Evolutionary conservation across 371 early-diverging fungal species (phyloP).

Genomic region (Lichtheimia ramosa): DNA sequence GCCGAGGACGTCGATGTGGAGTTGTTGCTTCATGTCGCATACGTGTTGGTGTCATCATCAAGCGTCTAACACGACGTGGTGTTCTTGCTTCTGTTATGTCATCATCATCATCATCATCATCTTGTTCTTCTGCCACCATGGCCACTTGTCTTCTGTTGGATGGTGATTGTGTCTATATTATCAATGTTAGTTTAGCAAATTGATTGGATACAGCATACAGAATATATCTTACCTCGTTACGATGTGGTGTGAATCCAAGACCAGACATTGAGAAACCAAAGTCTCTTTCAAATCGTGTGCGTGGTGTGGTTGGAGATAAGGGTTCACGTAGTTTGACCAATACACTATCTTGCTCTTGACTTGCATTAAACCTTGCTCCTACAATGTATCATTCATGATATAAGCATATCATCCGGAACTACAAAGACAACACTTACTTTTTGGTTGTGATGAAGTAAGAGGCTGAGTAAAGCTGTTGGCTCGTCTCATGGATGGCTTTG

Average conservation of each 20-base stretch:
- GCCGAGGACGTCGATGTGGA: constrained; percentile 3
- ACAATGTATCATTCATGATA: not conserved
- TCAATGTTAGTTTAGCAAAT: not conserved
- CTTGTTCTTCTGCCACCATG: not conserved
- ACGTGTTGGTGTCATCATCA: constrained; percentile 9
- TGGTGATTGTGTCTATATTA: not conserved
- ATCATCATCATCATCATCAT: not conserved
- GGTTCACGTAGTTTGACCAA: constrained; percentile 6
- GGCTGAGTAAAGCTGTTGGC: constrained; percentile 4
- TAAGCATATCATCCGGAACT: not conserved
- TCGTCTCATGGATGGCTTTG: constrained; percentile 7
- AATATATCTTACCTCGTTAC: constrained; percentile 2
- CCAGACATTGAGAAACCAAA: constrained; percentile 7
- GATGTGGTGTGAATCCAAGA: constrained; percentile 8
- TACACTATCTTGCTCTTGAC: constrained; percentile 7
- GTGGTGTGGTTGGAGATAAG: constrained; percentile 8
- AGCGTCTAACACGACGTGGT: constrained; percentile 1
- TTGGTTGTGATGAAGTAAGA: not conserved
- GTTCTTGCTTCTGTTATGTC: not conserved
- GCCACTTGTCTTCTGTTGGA: not conserved
- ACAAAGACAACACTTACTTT: not conserved
- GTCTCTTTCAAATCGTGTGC: constrained; percentile 6
- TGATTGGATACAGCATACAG: too few species aligned
- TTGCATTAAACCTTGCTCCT: not conserved
- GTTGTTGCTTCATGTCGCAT: not conserved